phyloP scores from a whole-genome alignment of 768 basidiomycete species.

The Crucibulum laeve region DNA sequence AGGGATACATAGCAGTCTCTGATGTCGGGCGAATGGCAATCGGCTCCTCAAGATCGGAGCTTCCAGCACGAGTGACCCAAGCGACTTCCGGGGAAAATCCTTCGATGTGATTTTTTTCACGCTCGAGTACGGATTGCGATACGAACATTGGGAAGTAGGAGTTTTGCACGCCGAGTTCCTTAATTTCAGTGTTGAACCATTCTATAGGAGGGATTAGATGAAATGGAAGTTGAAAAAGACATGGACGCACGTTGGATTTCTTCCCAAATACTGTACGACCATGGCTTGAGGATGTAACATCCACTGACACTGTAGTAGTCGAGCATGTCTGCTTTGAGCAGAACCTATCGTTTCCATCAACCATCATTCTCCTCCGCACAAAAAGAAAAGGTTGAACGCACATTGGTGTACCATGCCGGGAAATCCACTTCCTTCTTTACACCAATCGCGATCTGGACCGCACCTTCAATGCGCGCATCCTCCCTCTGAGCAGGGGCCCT shows the following conservation, averaged over 20 bases:
- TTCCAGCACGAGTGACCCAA: conserved; percentile 99
- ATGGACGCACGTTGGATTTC: conserved; percentile 72
- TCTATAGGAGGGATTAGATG: conserved; percentile 34
- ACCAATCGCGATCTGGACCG: conserved; percentile 89
- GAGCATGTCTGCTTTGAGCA: conserved; percentile 97
- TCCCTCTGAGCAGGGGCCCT: conserved; percentile 55
- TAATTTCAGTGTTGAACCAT: conserved; percentile 94
- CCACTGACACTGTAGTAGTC: conserved; percentile 99
- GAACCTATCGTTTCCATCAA: conserved; percentile 51
- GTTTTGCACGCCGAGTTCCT: conserved; percentile 93
- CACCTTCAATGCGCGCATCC: conserved; percentile 79
- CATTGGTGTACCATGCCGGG: conserved; percentile 90
- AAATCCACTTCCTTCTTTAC: conserved; percentile 97
- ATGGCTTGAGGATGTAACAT: conserved; percentile 97
- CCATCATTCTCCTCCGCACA: conserved; percentile 1
- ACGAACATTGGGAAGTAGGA: conserved; percentile 99
- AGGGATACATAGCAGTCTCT: conserved; percentile 99
- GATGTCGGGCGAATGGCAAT: conserved; percentile 98
- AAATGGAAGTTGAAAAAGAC: background rate
- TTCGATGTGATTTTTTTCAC: conserved; percentile 98
- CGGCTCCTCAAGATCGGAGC: conserved; percentile 92
- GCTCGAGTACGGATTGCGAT: conserved; percentile 84
- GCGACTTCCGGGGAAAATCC: conserved; percentile 99
- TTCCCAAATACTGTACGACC: conserved; percentile 98
- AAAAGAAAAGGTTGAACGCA: conserved; percentile 28